Conservation (phyloP, 2,329 filamentous ascomycete species). For the Elsinoe ampelina region DNA sequence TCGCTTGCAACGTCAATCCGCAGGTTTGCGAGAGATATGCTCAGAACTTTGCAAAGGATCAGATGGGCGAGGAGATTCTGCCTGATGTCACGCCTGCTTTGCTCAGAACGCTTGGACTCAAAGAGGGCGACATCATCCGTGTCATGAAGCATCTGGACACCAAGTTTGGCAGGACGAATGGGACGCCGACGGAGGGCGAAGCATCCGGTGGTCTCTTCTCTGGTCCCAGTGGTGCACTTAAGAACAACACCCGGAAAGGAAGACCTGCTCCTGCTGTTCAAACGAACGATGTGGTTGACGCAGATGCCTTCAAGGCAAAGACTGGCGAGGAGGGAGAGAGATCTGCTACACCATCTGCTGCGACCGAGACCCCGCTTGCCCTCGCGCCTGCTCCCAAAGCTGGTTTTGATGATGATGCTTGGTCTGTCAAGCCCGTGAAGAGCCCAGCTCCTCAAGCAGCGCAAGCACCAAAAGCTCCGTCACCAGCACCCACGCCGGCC, state of each 20-base stretch:
- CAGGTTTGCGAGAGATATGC: constrained; percentile 92
- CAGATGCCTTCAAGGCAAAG: constrained; percentile 69
- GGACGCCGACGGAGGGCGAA: constrained; percentile 51
- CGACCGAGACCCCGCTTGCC: constrained; percentile 39
- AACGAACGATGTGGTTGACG: constrained; percentile 75
- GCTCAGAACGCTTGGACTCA: constrained; percentile 79
- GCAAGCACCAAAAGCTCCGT: constrained; percentile 28
- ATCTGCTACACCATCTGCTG: constrained; percentile 33
- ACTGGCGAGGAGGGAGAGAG: constrained; percentile 36
- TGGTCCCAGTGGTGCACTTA: constrained; percentile 78
- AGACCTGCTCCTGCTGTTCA: constrained; percentile 79
- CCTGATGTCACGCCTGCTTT: constrained; percentile 79
- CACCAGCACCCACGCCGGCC: constrained; percentile 28
- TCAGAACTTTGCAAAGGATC: constrained; percentile 78
- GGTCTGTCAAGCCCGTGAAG: constrained; percentile 83
- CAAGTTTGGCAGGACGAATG: constrained; percentile 59
- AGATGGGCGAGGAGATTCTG: constrained; percentile 89
- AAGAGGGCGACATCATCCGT: constrained; percentile 92
- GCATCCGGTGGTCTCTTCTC: constrained; percentile 69
- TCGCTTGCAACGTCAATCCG: constrained; percentile 82
- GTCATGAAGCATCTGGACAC: constrained; percentile 82
- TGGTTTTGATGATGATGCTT: constrained; percentile 93
- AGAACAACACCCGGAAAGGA: constrained; percentile 90
- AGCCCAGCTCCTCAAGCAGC: constrained; percentile 32
- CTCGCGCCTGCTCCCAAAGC: constrained; percentile 37